These are phyloP conservation scores for Pseudozyma thailandica DNA, from an alignment of 1,284 basidiomycete genomes.

Conservation along the genomic window DNA sequence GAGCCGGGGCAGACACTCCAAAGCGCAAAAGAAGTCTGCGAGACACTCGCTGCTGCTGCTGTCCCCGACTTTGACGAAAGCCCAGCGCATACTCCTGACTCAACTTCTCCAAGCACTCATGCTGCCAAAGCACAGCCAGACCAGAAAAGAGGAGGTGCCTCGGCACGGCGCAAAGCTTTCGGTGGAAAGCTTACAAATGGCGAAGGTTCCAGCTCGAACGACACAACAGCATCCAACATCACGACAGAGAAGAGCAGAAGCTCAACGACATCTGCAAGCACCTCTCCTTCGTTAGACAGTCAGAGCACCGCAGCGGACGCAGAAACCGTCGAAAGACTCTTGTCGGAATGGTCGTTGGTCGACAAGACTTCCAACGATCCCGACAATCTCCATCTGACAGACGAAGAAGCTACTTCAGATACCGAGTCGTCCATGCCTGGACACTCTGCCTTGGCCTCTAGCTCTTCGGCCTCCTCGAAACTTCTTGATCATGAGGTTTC, in stretches of 20 bases:
- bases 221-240: not conserved
- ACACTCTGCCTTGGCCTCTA: conserved; percentile 4
- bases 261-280: conserved; percentile 1
- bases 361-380: conserved; percentile 31
- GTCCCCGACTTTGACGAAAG: conserved; percentile 7
- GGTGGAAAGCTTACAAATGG: conserved; percentile 23
- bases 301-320: conserved; percentile 17
- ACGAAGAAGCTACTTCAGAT: conserved; percentile 39
- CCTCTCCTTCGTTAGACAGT: not conserved
- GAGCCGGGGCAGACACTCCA: conserved; percentile 54
- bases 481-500: conserved; percentile 3
- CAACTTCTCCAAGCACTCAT: not conserved
- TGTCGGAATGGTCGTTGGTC: conserved; percentile 48
- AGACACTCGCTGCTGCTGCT: conserved; percentile 42
- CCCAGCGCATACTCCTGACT: not conserved
- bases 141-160: not conserved
- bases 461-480: not conserved
- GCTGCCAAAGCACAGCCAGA: not conserved
- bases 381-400: conserved; percentile 45
- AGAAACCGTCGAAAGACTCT: conserved; percentile 35
- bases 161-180: conserved; percentile 16
- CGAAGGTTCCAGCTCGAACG: not conserved
- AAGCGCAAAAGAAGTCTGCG: conserved; percentile 45
- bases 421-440: conserved; percentile 10
- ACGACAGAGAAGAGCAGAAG: not conserved